These are phyloP conservation scores for Typha latifolia DNA, from an alignment of 176 grass and related monocot genomes.

Conservation along the genomic window DNA sequence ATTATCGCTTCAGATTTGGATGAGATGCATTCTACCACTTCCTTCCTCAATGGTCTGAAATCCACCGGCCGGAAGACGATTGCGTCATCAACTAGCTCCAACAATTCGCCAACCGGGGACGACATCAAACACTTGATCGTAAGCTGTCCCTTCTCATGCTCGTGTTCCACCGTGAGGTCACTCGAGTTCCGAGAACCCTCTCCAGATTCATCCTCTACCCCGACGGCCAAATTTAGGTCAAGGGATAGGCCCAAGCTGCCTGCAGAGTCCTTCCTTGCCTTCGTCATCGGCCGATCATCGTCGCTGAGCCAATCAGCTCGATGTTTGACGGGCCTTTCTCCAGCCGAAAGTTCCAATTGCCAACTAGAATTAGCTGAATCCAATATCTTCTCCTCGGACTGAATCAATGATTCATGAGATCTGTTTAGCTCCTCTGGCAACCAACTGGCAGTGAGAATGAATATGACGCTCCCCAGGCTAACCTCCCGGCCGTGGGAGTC, in stretches of 20 bases:
- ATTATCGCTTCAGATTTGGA: conserved; percentile 46
- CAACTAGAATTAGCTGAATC: conserved; percentile 44
- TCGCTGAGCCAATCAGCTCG: conserved; percentile 59
- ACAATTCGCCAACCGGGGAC: conserved; percentile 39
- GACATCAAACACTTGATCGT: conserved; percentile 34
- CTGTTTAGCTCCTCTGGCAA: conserved; percentile 52
- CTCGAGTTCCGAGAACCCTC: conserved; percentile 85
- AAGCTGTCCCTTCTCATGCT: conserved; percentile 59
- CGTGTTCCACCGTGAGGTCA: conserved; percentile 78
- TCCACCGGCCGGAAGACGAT: conserved; percentile 73
- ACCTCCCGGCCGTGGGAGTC: conserved; percentile 86
- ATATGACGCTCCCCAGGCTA: conserved; percentile 63
- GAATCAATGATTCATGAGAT: conserved; percentile 34
- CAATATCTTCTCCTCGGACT: conserved; percentile 54
- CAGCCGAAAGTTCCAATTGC: conserved; percentile 66
- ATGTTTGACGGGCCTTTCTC: conserved; percentile 52
- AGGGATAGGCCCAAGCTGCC: conserved; percentile 35
- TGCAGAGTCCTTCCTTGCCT: conserved; percentile 54
- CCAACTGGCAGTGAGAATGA: conserved; percentile 78
- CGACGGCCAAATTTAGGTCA: conserved; percentile 70
- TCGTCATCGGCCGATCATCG: conserved; percentile 30
- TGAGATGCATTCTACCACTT: conserved; percentile 45
- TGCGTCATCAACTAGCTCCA: conserved; percentile 53
- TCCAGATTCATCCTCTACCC: conserved; percentile 38
- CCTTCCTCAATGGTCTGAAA: conserved; percentile 41